Base-by-base conservation (phyloP, 441 rosid species). In the Mallotus repandus region DNA sequence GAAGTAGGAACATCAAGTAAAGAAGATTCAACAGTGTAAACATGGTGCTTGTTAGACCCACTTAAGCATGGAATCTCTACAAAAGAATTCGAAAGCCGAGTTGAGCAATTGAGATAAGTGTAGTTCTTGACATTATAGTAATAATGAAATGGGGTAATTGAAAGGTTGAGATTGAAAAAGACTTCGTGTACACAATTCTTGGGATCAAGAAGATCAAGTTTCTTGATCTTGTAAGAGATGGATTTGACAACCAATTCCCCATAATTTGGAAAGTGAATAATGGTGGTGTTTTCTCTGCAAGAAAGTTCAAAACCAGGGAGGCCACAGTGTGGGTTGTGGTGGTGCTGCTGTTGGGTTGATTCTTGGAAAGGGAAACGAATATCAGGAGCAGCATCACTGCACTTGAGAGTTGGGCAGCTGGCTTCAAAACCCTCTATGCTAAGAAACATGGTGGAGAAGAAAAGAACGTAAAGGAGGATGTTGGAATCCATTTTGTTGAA, bases 61-160 rank as follows among this genome's bases (percentile, higher is more conserved):
- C 95, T 89, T 67, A 89, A 77, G 79, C 94, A 89, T 9, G 87
- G 82, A 49, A 89, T 62, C 72, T 88, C 81, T 0, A 4, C 25
- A 61, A 78, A 74, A 54, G 86, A 55, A 58, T 74, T 53, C 1
- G 84, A 18, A 46, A 84, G 71, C 70, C 69, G 65, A 5, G 75
- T 62, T 4, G 95, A 88, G 74, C 95, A 89, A 50, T 84, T 88
- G 62, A 89, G 78, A 82, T 86, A 89, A 1, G 88, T 83, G 78
- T 84, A 83, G 49, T 80, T 81, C 83, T 74, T 85, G 56, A 85
- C 73, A 25, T 69, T 53, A 53, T 84, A 86, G 79, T 76, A 82
- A 74, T 89, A 86, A 7, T 12, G 76, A 76, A 88, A 89, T 5
- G 82, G 89, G 0, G 95, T 82, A 7, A 61, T 56, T 29, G 91